Evolutionary conservation across 108 stramenopile species (phyloP), one percentile per base, ranked within the genome.

Genomic region (Skeletonema marinoi): DNA sequence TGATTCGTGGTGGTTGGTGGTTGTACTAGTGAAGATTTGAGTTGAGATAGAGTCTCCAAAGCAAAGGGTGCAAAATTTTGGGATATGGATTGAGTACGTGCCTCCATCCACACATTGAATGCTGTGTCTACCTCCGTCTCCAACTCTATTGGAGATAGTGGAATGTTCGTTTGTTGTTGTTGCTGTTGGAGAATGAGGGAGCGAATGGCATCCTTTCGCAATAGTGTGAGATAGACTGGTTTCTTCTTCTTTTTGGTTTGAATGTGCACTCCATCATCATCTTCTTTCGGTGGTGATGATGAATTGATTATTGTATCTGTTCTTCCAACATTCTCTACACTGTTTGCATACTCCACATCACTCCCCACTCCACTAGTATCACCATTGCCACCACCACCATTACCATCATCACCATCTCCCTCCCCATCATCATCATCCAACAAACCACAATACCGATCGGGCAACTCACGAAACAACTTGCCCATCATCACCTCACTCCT

Each of bases 151-250:
- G 33, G 30, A 29, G n/a, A 25, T 33, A 46, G 33, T 60, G 29
- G 30, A 32, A 17, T 2, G 13, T 65, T 65, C 44, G 1, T n/a
- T n/a, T 60, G 36, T 30, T 58, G 56, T 38, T 30, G 12, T 54
- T 17, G 16, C 17, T 44, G 42, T 44, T 42, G 31, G 12, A 42
- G 60, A 3, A 80, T 41, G 61, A 80, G 58, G 3, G 82, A 83
- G 8, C 78, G 78, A 48, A 95, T 80, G 12, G 92, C 94, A 78
- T 95, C 94, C 61, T 84, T 93, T 70, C 94, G 82, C 17, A 95
- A 75, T 46, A 78, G 31, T 3, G 92, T 95, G 36, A 95, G 78
- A 61, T 87, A 68, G 2, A 90, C 88, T 16, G 94, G 90, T 12
- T 84, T 67, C 56, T 77, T 88, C 51, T 77, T 80, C 54, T 17